Percentiles rank a stretch among this genome's conserved stretches.
Evolutionary conservation across 1,284 basidiomycete genomes (phyloP).

Genomic region (Cerioporus squamosus): DNA sequence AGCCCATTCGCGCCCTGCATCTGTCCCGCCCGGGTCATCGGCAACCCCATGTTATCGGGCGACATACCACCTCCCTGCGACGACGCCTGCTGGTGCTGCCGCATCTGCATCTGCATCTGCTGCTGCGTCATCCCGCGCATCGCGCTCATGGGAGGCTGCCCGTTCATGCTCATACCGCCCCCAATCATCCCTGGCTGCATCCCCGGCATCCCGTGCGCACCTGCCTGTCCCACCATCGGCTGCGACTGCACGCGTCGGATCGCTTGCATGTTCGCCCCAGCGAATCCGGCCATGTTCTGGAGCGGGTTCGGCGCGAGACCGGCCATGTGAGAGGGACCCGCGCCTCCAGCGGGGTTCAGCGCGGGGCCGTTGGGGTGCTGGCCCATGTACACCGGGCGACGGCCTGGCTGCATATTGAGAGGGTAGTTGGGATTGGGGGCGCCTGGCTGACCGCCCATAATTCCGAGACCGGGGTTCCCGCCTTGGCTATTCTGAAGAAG

Average conservation of each 20-base stretch:
- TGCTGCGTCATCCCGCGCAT: constrained; percentile 25
- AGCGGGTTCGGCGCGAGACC: constrained; percentile 41
- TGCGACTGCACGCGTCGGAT: constrained; percentile 59
- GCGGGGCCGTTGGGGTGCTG: constrained; percentile 34
- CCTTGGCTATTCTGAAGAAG: constrained; percentile 45
- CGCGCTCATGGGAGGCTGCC: constrained; percentile 32
- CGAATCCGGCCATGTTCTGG: constrained; percentile 42
- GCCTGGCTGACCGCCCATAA: constrained; percentile 35
- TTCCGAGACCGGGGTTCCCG: constrained; percentile 42
- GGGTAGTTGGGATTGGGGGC: constrained; percentile 22
- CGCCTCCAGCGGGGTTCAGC: constrained; percentile 41
- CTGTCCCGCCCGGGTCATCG: constrained; percentile 37
- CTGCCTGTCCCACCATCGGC: constrained; percentile 42
- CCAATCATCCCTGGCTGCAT: constrained; percentile 46
- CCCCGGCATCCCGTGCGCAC: constrained; percentile 35
- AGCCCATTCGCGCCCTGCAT: constrained; percentile 40
- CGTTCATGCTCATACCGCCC: constrained; percentile 22
- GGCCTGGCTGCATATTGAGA: constrained; percentile 27
- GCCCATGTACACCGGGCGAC: constrained; percentile 35
- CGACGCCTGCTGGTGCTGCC: constrained; percentile 26
- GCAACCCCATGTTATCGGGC: constrained; percentile 46
- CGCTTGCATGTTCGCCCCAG: constrained; percentile 38
- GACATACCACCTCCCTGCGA: constrained; percentile 41
- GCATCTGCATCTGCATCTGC: constrained; percentile 24
- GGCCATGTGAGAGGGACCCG: constrained; percentile 42